Conservation (phyloP, 495 filamentous ascomycete genomes). For the Platismatia glauca region DNA sequence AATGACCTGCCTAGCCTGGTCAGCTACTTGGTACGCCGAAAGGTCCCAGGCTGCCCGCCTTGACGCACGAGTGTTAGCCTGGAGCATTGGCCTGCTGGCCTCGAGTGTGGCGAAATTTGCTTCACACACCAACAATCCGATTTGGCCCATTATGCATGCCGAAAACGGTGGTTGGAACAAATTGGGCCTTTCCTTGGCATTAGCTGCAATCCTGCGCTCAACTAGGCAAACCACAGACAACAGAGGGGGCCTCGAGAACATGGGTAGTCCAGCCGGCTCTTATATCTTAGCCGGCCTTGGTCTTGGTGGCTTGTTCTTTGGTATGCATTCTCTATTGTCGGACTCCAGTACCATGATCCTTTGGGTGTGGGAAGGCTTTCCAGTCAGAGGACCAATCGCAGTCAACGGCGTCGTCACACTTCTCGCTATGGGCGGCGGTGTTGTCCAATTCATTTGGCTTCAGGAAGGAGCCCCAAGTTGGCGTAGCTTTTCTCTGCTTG, state of each 20-base stretch:
- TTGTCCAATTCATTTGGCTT: constrained; percentile 66
- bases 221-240: constrained; percentile 49
- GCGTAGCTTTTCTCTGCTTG: constrained; percentile 71
- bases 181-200: constrained; percentile 62
- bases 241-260: constrained; percentile 41
- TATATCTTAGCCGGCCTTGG: constrained; percentile 64
- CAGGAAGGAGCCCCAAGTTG: constrained; percentile 65
- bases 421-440: constrained; percentile 73
- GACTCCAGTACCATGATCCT: constrained; percentile 98
- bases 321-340: constrained; percentile 84
- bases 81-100: constrained; percentile 70
- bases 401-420: constrained; percentile 81
- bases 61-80: constrained; percentile 72
- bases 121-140: constrained; percentile 90
- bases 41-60: constrained; percentile 63
- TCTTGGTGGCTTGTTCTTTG: constrained; percentile 77
- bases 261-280: constrained; percentile 53
- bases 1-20: constrained; percentile 72
- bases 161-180: constrained; percentile 92
- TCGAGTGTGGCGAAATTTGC: constrained; percentile 90
- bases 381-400: constrained; percentile 79
- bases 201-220: constrained; percentile 64
- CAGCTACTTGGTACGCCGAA: constrained; percentile 70
- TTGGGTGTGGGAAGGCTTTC: constrained; percentile 99
- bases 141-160: constrained; percentile 89